Conservation (phyloP, 2,329 filamentous ascomycete species). For the Penicillium crustosum region DNA sequence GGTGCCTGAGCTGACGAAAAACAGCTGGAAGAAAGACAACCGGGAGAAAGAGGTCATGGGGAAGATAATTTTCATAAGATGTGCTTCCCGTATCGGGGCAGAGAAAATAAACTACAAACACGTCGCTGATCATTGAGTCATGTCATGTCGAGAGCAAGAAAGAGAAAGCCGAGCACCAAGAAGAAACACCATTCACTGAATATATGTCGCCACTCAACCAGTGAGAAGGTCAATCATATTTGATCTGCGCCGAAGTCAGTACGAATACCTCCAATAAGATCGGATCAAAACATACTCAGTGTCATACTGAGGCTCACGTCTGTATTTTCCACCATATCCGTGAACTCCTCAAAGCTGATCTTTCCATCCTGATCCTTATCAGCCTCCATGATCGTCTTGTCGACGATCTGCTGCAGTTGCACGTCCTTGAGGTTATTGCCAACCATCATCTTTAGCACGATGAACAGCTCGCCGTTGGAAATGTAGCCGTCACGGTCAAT, state of each 20-base stretch:
- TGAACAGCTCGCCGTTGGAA: conserved; percentile 97
- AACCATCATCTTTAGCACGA: conserved; percentile 99
- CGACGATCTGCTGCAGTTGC: conserved; percentile 97
- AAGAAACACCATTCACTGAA: neutral
- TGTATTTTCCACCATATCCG: conserved; percentile 97
- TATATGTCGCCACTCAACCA: conserved; percentile 8
- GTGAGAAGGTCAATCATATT: conserved; percentile 17
- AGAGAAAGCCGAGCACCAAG: neutral
- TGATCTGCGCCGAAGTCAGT: conserved; percentile 18
- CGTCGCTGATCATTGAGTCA: conserved; percentile 29
- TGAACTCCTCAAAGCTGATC: conserved; percentile 99
- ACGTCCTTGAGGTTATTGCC: conserved; percentile 98
- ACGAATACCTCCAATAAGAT: neutral
- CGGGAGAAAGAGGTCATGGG: neutral
- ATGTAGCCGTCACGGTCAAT: conserved; percentile 99
- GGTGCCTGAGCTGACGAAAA: neutral
- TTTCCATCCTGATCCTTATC: conserved; percentile 94
- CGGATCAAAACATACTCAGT: conserved; percentile 51
- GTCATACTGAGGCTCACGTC: conserved; percentile 69
- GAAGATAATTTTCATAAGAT: conserved; percentile 4
- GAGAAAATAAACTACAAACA: conserved; percentile 25
- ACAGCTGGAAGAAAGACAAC: neutral
- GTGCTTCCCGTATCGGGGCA: conserved; percentile 8
- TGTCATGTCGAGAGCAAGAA: conserved; percentile 20
- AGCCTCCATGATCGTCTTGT: conserved; percentile 99